A percentile compares a stretch with the other conserved stretches of the same genome.
Evolutionary conservation across 139 green algal species (phyloP).

Genomic region (Chlorella sp.): DNA sequence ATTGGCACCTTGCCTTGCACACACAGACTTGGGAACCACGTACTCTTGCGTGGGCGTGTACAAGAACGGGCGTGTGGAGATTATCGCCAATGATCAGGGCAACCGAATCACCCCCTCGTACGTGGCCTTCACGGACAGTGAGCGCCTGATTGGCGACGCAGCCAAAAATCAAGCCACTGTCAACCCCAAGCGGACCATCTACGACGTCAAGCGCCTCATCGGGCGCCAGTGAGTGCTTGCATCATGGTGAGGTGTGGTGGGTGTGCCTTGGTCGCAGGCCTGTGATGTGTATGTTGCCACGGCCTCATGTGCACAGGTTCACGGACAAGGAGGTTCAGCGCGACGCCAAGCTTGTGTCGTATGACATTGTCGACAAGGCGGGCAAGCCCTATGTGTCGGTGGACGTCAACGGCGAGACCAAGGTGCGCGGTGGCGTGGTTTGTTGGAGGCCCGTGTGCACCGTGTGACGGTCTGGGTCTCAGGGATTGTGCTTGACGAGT

Average conservation of each 20-base stretch:
- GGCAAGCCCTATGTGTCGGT: slow-evolving; percentile 94
- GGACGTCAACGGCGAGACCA: slow-evolving; percentile 37
- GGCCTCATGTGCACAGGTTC: slow-evolving; percentile 52
- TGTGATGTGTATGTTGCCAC: not conserved
- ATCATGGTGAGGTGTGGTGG: not conserved
- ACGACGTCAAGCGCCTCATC: slow-evolving; percentile 99
- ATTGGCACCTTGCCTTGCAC: not conserved
- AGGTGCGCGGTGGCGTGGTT: slow-evolving; percentile 17
- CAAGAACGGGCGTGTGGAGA: slow-evolving; percentile 97
- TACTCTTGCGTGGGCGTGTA: slow-evolving; percentile 99
- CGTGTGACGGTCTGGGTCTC: too few species aligned
- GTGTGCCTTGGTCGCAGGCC: not conserved
- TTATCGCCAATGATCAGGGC: slow-evolving; percentile 98
- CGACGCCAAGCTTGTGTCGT: slow-evolving; percentile 95
- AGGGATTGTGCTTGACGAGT: too few species aligned
- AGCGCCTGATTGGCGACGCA: slow-evolving; percentile 97
- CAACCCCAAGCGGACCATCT: slow-evolving; percentile 92
- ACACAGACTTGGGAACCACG: slow-evolving; percentile 70
- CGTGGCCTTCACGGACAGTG: slow-evolving; percentile 97
- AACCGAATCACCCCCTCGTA: slow-evolving; percentile 99
- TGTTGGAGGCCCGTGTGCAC: too few species aligned
- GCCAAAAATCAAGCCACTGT: slow-evolving; percentile 97
- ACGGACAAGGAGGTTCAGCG: slow-evolving; percentile 92
- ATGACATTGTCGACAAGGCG: slow-evolving; percentile 88
- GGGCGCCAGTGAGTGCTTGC: slow-evolving; percentile 81